Evolutionary conservation across 169 alveolate species (phyloP), one percentile per base, ranked within the genome.

Genomic region (Cytauxzoon felis): DNA sequence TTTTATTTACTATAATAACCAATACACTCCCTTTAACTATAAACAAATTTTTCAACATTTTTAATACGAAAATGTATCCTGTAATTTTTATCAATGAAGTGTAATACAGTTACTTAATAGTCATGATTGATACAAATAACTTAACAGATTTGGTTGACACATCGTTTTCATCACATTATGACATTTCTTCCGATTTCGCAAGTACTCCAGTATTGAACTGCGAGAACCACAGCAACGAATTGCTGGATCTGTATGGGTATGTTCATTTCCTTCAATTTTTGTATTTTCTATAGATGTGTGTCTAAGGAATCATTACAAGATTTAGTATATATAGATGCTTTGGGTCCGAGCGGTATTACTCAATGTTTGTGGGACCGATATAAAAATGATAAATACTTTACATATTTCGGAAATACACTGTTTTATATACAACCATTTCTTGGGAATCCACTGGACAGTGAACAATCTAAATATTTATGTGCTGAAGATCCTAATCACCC

Each of bases 381-480:
- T 40, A 23, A 19, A 0, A 19, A 23, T 16, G 63, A 47, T 6
- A 67, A 43, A 23, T 29, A 32, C 52, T 73, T 63, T 27, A 40
- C 84, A 4, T 73, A 73, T 26, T 73, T 73, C 40, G 84, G 84
- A 7, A 73, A 73, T n/a, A 62, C 65, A 24, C 69, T 73, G 21
- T 63, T 73, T 72, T 73, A 62, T 56, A 51, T 73, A 40, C 24
- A 43, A 27, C 84, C 78, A 8, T 27, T 32, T 13, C 30, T 23
- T n/a, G 42, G 53, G 32, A 32, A 42, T 40, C 42, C 32, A 30
- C 38, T 73, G 8, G 33, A 23, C 4, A 26, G 54, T 9, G 63
- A 54, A 18, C 45, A 53, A 1, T 23, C 52, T 2, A 59, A 34
- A 34, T 19, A 58, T 30, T 68, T 50, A 26, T 73, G 38, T 41